phyloP scores from a whole-genome alignment of 139 green algal species.

The Diplosphaera chodatii region DNA sequence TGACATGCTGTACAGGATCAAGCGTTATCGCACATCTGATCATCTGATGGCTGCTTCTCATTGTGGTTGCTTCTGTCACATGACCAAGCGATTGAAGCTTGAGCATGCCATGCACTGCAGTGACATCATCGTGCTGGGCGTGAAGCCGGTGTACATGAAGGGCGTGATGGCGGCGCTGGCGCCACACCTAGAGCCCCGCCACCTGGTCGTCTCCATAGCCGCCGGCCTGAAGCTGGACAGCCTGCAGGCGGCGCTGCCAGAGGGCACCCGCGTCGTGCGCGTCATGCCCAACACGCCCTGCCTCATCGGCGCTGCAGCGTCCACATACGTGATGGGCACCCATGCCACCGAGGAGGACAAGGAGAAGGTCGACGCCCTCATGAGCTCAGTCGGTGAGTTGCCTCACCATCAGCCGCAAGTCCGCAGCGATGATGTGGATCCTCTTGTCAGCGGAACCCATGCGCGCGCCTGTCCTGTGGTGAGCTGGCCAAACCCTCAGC shows the following conservation, averaged over 20 bases:
- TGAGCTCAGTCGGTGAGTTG: slow-evolving; percentile 28
- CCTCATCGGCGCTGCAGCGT: slow-evolving; percentile 55
- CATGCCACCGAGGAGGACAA: slow-evolving; percentile 46
- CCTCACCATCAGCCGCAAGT: not conserved
- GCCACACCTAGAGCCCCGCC: slow-evolving; percentile 12
- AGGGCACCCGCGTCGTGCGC: slow-evolving; percentile 26
- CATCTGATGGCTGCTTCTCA: too few relatives aligned
- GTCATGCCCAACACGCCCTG: slow-evolving; percentile 98
- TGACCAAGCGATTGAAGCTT: too few relatives aligned
- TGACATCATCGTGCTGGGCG: slow-evolving; percentile 19
- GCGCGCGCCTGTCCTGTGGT: too few relatives aligned
- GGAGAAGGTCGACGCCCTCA: slow-evolving; percentile 47
- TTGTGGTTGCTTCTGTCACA: too few relatives aligned
- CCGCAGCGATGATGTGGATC: not conserved
- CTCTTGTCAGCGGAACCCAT: too few relatives aligned
- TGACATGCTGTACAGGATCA: too few relatives aligned
- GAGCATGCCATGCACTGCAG: too few relatives aligned
- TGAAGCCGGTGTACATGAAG: slow-evolving; percentile 84
- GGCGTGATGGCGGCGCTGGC: slow-evolving; percentile 43
- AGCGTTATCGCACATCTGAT: too few relatives aligned
- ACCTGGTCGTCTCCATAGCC: slow-evolving; percentile 85
- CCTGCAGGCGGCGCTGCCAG: slow-evolving; percentile 22
- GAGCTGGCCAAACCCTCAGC: too few relatives aligned
- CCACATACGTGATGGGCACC: slow-evolving; percentile 24
- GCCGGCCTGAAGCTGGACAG: slow-evolving; percentile 73